Percentiles rank a stretch among this genome's conserved stretches.
Evolutionary conservation across 495 filamentous ascomycete genomes (phyloP).

Genomic region (Neurospora sp.): DNA sequence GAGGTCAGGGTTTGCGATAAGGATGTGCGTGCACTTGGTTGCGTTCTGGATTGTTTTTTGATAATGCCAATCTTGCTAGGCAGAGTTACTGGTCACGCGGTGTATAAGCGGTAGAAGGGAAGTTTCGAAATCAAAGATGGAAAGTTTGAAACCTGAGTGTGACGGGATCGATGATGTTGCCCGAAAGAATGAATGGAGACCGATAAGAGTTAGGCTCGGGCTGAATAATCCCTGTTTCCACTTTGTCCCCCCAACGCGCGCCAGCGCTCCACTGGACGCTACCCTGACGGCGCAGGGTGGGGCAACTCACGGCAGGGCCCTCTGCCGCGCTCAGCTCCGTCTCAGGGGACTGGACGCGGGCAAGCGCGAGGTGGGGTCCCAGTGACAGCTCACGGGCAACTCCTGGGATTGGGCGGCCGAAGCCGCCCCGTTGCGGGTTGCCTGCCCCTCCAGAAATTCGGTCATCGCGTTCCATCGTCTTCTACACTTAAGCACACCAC

Average conservation of each 20-base stretch:
- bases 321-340: neutral
- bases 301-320: neutral
- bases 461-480: conserved; percentile 13
- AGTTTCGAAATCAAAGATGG: neutral
- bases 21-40: neutral
- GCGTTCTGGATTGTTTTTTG: neutral
- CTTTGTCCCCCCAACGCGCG: neutral
- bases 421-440: neutral
- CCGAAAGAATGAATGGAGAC: neutral
- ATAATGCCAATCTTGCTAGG: neutral
- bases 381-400: neutral
- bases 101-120: neutral
- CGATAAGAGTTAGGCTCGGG: neutral
- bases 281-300: neutral
- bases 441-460: neutral
- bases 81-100: neutral
- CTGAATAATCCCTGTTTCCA: neutral
- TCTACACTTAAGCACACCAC: conserved; percentile 5
- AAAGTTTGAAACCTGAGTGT: neutral
- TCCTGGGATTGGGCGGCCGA: neutral
- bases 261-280: neutral
- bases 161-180: neutral
- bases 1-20: neutral
- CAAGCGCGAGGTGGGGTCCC: neutral
- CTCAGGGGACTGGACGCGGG: neutral